phyloP scores from a whole-genome alignment of 768 basidiomycete genomes.

The Russula griseocarnosa region DNA sequence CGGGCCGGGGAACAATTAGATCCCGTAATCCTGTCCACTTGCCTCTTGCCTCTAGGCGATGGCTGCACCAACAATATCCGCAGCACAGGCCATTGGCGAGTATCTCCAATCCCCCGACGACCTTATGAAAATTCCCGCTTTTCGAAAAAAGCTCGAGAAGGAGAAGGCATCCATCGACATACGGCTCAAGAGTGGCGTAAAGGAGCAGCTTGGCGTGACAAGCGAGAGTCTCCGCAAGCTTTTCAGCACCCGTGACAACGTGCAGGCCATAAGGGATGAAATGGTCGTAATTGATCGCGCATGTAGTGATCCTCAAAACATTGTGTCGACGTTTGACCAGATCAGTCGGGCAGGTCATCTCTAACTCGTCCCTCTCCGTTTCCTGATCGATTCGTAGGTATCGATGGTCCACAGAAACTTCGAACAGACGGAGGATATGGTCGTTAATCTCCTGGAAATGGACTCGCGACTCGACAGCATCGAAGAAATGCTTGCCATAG shows the following conservation, averaged over 20 bases:
- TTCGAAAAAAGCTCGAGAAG: conserved; percentile 92
- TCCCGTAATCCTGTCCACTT: not conserved
- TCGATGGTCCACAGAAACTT: conserved; percentile 95
- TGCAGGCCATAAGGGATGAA: conserved; percentile 81
- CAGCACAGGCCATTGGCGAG: conserved; percentile 83
- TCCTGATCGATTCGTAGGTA: conserved; percentile 50
- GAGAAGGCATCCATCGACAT: conserved; percentile 94
- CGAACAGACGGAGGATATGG: conserved; percentile 92
- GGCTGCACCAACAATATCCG: conserved; percentile 60
- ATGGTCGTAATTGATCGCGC: conserved; percentile 75
- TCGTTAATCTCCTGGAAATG: conserved; percentile 92
- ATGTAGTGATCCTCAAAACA: conserved; percentile 69
- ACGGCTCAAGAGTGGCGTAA: conserved; percentile 84
- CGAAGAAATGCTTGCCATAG: conserved; percentile 70
- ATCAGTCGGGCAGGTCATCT: conserved; percentile 74
- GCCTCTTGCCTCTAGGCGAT: conserved; percentile 30
- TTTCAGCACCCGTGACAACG: conserved; percentile 67
- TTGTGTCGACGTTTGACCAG: conserved; percentile 88
- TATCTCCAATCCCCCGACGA: conserved; percentile 92
- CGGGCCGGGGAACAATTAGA: not conserved
- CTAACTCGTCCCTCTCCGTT: not conserved
- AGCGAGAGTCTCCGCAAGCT: conserved; percentile 82
- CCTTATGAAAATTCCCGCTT: conserved; percentile 80
- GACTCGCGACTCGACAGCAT: conserved; percentile 75
- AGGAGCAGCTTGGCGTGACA: conserved; percentile 88